Evolutionary conservation across 805 yeast genomes (phyloP).

Genomic region (Wickerhamiella hasegawae): DNA sequence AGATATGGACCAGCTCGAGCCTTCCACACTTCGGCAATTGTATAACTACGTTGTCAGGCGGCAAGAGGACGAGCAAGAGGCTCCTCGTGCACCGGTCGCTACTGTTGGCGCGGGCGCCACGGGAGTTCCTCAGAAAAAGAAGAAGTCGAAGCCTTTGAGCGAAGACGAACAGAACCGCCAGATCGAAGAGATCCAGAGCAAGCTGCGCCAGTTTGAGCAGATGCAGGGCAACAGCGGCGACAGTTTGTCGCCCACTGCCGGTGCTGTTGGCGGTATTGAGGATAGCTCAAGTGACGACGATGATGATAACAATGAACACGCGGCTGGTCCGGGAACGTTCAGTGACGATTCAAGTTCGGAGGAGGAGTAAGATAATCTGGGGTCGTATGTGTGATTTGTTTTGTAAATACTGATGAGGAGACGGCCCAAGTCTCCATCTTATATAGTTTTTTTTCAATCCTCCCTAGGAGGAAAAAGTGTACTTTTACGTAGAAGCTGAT

Average conservation of each 20-base stretch:
- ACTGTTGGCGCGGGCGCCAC: conserved; percentile 5
- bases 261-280: conserved; percentile 12
- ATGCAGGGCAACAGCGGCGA: conserved; percentile 9
- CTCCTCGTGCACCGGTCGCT: conserved; percentile 1
- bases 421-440: no score
- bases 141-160: conserved; percentile 39
- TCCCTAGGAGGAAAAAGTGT: no score
- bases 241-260: not conserved
- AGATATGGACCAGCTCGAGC: conserved; percentile 86
- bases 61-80: conserved; percentile 3
- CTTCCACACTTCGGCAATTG: conserved; percentile 62
- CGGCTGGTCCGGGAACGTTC: conserved; percentile 6
- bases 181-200: conserved; percentile 55
- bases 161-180: conserved; percentile 53
- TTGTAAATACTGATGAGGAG: no score
- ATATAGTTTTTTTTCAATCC: no score
- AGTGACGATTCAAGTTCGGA: conserved; percentile 23
- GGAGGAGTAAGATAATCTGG: conserved; percentile 17
- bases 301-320: conserved; percentile 9
- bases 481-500: no score
- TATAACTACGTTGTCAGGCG: conserved; percentile 58
- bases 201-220: conserved; percentile 54
- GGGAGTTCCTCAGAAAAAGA: conserved; percentile 18
- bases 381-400: not conserved
- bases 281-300: conserved; percentile 15